phyloP scores from a whole-genome alignment of 345 rosid species.

The Ceriops tagal region DNA sequence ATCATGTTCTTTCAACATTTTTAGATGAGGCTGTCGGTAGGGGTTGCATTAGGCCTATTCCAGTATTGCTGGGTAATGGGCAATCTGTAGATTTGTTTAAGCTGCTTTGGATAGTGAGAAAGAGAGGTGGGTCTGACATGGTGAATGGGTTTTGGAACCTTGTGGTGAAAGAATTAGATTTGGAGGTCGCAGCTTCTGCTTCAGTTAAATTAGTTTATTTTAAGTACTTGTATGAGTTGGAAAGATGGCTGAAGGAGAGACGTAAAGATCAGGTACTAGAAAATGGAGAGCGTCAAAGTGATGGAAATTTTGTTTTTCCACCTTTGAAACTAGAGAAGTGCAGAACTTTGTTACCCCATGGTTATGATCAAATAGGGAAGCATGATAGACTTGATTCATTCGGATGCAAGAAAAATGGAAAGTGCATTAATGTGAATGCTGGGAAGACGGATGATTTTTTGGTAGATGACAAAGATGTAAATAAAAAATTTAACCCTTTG shows the following conservation, averaged over 20 bases:
- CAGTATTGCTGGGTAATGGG: constrained; percentile 48
- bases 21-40: constrained; percentile 32
- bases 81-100: constrained; percentile 51
- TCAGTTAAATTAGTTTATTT: constrained; percentile 48
- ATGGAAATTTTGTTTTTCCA: constrained; percentile 23
- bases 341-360: constrained; percentile 36
- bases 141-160: constrained; percentile 57
- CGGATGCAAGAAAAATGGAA: constrained; percentile 17
- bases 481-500: constrained; percentile 10
- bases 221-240: constrained; percentile 54
- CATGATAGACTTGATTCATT: constrained; percentile 21
- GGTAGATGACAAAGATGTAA: constrained; percentile 15
- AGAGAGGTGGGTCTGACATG: constrained; percentile 53
- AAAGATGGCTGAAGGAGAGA: constrained; percentile 39
- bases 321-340: constrained; percentile 48
- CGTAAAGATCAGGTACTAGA: constrained; percentile 23
- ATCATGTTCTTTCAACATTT: constrained; percentile 46
- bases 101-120: constrained; percentile 55
- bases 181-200: constrained; percentile 33
- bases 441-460: constrained; percentile 16
- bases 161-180: constrained; percentile 50
- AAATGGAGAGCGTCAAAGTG: constrained; percentile 19
- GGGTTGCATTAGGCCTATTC: constrained; percentile 49
- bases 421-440: constrained; percentile 1
- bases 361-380: constrained; percentile 15